Evolutionary conservation across 1,284 basidiomycete genomes (phyloP).

Genomic region (Malassezia brasiliensis): DNA sequence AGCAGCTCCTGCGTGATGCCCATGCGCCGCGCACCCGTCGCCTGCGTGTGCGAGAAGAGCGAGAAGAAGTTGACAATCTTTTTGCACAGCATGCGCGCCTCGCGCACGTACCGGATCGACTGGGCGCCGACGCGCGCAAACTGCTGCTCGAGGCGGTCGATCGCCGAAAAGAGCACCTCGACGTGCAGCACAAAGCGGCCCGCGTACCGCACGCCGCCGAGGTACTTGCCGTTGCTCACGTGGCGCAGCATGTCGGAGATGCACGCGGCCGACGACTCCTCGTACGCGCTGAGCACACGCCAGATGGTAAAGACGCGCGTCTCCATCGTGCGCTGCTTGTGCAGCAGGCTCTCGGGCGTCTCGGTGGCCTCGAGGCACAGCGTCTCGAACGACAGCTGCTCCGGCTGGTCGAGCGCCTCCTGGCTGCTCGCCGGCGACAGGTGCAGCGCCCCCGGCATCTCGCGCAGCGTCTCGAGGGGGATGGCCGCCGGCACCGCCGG

Average conservation of each 20-base stretch:
- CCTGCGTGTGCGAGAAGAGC: constrained; percentile 87
- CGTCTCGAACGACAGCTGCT: background rate
- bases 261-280: constrained; percentile 96
- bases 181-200: constrained; percentile 98
- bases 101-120: constrained; percentile 88
- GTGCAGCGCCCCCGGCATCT: constrained; percentile 7
- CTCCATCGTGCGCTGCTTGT: constrained; percentile 89
- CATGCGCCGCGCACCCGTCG: constrained; percentile 75
- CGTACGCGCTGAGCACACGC: constrained; percentile 96
- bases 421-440: constrained; percentile 49
- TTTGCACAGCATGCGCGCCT: constrained; percentile 95
- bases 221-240: constrained; percentile 88
- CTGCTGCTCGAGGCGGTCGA: constrained; percentile 87
- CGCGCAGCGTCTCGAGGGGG: background rate
- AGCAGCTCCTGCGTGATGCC: constrained; percentile 95
- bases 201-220: constrained; percentile 94
- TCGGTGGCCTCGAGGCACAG: constrained; percentile 52
- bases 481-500: background rate
- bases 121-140: constrained; percentile 65
- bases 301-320: constrained; percentile 96
- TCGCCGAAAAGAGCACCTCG: constrained; percentile 90
- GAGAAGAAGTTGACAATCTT: constrained; percentile 99
- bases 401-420: constrained; percentile 52
- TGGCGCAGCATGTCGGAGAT: constrained; percentile 94
- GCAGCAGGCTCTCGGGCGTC: constrained; percentile 71